These are phyloP conservation scores for Apiospora hydei DNA, from an alignment of 2,329 filamentous ascomycete genomes.

Conservation along the genomic window DNA sequence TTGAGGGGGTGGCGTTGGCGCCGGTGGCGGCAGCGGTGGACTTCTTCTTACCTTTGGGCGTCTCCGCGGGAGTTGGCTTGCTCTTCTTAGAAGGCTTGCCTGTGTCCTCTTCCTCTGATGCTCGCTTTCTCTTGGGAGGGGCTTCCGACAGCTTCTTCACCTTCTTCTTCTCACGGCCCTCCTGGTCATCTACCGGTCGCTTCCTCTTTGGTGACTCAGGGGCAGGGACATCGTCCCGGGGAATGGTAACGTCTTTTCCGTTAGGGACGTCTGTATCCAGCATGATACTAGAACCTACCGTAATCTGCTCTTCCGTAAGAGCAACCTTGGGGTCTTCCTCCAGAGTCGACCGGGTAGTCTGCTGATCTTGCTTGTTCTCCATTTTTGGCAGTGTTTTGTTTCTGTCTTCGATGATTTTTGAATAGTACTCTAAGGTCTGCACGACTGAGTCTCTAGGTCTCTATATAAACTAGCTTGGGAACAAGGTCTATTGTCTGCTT, in stretches of 20 bases:
- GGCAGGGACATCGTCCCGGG: background rate
- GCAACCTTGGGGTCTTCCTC: too few relatives aligned
- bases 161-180: background rate
- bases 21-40: background rate
- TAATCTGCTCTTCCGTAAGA: background rate
- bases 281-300: background rate
- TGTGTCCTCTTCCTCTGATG: background rate
- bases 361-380: background rate
- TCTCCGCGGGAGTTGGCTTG: background rate
- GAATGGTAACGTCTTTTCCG: background rate
- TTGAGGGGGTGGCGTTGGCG: background rate
- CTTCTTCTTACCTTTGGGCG: conserved; percentile 3
- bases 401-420: too few relatives aligned
- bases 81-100: background rate
- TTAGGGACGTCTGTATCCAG: background rate
- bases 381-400: too few relatives aligned
- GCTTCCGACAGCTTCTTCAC: background rate
- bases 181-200: background rate
- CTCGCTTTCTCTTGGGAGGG: background rate
- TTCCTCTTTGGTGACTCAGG: background rate
- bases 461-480: too few relatives aligned
- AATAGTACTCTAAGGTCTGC: too few relatives aligned
- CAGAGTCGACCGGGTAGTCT: background rate
- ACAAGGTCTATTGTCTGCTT: too few relatives aligned
- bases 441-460: too few relatives aligned